phyloP scores from a whole-genome alignment of 2,329 filamentous ascomycete genomes.

The Aureobasidium sp. region DNA sequence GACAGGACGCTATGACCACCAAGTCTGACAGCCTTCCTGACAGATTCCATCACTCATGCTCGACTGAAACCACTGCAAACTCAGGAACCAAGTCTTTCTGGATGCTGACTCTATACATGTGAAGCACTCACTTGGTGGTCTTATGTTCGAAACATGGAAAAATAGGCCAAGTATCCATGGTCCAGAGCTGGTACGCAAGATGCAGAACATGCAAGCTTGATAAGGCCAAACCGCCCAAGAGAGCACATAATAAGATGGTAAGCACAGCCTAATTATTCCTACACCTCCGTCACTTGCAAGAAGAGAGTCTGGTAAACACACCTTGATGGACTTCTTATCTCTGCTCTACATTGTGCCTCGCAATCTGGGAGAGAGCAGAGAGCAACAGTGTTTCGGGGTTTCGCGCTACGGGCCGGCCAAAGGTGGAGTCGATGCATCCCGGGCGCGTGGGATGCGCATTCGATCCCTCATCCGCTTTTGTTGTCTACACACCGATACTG shows the following conservation, averaged over 20 bases:
- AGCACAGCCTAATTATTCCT: not conserved
- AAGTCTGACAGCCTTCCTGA: not conserved
- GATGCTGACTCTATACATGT: not conserved
- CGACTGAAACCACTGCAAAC: not conserved
- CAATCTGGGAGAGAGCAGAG: not conserved
- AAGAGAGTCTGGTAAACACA: not conserved
- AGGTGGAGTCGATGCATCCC: slow-evolving; percentile 4
- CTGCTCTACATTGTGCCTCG: not conserved
- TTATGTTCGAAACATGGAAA: not conserved
- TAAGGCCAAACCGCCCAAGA: not conserved
- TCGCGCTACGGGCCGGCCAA: not conserved
- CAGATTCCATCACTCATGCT: not conserved
- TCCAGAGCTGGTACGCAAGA: not conserved
- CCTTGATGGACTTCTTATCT: not conserved
- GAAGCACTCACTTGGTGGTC: not conserved
- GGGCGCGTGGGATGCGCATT: slow-evolving; percentile 1
- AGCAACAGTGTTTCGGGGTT: not conserved
- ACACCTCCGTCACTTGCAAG: not conserved
- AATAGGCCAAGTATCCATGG: not conserved
- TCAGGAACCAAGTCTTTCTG: not conserved
- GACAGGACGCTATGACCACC: not conserved
- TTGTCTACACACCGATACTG: not conserved
- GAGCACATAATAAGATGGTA: not conserved
- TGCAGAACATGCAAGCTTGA: not conserved
- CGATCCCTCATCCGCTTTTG: not conserved